These are phyloP conservation scores for Phaffia tasmanica DNA, from an alignment of 768 basidiomycete species.

Conservation along the genomic window DNA sequence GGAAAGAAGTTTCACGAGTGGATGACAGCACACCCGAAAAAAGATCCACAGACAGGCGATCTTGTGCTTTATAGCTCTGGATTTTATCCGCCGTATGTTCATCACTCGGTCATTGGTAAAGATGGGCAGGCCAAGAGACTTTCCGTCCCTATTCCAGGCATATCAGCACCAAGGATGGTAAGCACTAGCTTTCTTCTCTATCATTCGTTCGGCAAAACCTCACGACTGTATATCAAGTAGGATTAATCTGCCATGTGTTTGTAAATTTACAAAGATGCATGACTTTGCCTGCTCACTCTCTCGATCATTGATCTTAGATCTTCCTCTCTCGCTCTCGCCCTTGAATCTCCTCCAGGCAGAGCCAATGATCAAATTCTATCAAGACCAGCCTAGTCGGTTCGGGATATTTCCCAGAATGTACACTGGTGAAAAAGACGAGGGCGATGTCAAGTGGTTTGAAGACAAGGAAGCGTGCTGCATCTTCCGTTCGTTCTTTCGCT, in stretches of 20 bases:
- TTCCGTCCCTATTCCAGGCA: constrained; percentile 12
- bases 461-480: constrained; percentile 38
- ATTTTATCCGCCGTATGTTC: constrained; percentile 31
- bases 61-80: constrained; percentile 29
- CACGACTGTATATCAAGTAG: neutral
- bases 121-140: constrained; percentile 12
- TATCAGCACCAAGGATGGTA: constrained; percentile 22
- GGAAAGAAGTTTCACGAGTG: constrained; percentile 3
- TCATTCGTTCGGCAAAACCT: neutral
- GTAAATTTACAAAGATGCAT: constrained; percentile 36
- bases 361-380: constrained; percentile 39
- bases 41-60: constrained; percentile 32
- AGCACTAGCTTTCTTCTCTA: constrained; percentile 15
- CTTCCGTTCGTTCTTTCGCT: constrained; percentile 31
- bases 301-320: constrained; percentile 40
- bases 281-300: constrained; percentile 39
- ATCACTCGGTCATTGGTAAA: constrained; percentile 30
- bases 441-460: constrained; percentile 32
- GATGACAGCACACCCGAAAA: constrained; percentile 25
- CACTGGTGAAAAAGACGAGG: constrained; percentile 25
- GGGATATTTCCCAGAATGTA: constrained; percentile 37
- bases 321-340: constrained; percentile 40
- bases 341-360: constrained; percentile 34
- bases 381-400: constrained; percentile 36
- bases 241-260: neutral